Conservation (phyloP, 2,329 filamentous ascomycete genomes). For the Dryadomyces quercivorus region DNA sequence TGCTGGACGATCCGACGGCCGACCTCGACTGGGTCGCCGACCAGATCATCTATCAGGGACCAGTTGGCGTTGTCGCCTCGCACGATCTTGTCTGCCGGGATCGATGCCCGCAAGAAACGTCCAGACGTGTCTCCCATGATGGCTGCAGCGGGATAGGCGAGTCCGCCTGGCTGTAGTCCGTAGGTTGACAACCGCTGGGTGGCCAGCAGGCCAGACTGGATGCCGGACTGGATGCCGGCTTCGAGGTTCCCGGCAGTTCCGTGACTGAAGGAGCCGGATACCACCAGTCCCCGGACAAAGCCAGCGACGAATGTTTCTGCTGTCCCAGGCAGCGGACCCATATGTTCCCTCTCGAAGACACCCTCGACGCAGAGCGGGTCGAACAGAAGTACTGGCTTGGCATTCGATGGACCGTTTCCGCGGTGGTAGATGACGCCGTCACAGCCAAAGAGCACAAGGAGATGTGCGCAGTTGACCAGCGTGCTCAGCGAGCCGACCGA, state of each 20-base stretch:
- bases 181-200: no score
- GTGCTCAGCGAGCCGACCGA: background rate
- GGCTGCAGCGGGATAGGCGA: no score
- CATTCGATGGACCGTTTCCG: background rate
- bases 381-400: background rate
- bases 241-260: background rate
- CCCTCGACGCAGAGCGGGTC: background rate
- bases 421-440: background rate
- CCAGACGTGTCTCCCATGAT: no score
- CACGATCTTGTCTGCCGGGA: background rate
- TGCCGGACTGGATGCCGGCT: background rate
- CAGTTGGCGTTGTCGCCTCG: background rate
- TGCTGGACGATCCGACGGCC: background rate
- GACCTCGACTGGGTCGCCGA: background rate
- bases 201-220: background rate
- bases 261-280: background rate
- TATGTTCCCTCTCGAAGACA: background rate
- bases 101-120: no score
- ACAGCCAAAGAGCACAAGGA: background rate
- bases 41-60: background rate
- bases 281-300: background rate
- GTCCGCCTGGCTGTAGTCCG: no score
- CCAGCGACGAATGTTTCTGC: background rate
- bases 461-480: background rate
- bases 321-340: background rate